Base-by-base conservation (phyloP, 352 stramenopile genomes). In the Phytophthora vignae region DNA sequence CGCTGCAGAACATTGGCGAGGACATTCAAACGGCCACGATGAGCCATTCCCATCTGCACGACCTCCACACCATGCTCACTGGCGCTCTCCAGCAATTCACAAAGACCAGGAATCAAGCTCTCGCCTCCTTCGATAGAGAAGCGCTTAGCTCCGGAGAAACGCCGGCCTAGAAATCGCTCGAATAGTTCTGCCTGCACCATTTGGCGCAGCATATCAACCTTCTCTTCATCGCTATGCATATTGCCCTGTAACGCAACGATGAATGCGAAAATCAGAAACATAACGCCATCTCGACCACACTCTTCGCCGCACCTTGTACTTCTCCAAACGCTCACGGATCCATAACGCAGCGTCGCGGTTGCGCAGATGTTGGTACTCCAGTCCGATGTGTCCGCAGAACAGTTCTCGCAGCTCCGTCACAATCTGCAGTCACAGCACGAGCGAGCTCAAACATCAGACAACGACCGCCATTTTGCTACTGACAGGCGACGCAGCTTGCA, bases 11-110 rank as follows among this genome's bases (percentile, higher is more conserved):
- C 98, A 83, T 99, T 99, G 5, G 96, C 96, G 44, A 99, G 85
- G 29, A 99, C 91, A 74, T 99, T 99, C 12, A 99, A 77, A 31
- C 98, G 90, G 12, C 90, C 98, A 60, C 98, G 90, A 81, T 99
- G 98, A 19, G 98, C 95, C 98, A 99, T 99, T 54, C 98, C 98
- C 82, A 99, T 99, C 61, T 99, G 95, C 58, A 99, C 97, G 38
- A 94, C 94, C 77, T 99, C 95, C 17, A 99, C 94, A 22, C 98
- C 98, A 22, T 98, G 78, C 55, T 99, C 94, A 62, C 89, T 98
- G 4, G 96, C 97, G 46, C 80, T 86, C 73, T 99, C 94, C 60
- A 99, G 96, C 27, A 99, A 92, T 67, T 96, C 88, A 73, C 98
- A 98, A 49, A 99, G 82, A 8, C 93, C 98, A 15, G 97, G 94